Conservation (phyloP, 257 asterid species). For the Striga asiatica region DNA sequence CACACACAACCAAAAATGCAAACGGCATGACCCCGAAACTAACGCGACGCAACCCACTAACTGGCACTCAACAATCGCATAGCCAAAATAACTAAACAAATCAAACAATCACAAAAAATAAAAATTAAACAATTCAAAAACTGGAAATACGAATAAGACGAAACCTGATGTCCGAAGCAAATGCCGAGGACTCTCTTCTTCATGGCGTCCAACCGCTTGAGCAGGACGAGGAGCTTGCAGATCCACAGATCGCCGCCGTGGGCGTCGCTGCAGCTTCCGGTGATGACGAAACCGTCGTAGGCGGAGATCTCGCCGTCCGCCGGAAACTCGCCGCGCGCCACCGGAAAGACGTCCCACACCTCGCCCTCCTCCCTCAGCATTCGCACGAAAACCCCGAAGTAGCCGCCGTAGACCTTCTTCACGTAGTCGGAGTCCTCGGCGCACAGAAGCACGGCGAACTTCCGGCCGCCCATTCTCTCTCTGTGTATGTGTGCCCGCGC, state of each 20-base stretch:
- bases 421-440: constrained; percentile 93
- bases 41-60: constrained; percentile 3
- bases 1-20: constrained; percentile 5
- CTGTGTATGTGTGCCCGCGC: background rate
- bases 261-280: constrained; percentile 89
- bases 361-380: constrained; percentile 91
- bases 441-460: constrained; percentile 63
- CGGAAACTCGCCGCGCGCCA: constrained; percentile 69
- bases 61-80: background rate
- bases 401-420: constrained; percentile 76
- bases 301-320: constrained; percentile 51
- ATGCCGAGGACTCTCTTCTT: constrained; percentile 70
- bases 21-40: background rate
- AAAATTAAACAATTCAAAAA: background rate
- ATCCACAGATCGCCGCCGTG: constrained; percentile 78
- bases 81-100: background rate
- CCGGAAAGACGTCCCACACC: constrained; percentile 57
- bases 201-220: constrained; percentile 48
- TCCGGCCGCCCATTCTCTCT: constrained; percentile 51
- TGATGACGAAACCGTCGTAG: constrained; percentile 70
- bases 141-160: background rate
- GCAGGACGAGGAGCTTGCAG: constrained; percentile 39
- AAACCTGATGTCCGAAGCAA: constrained; percentile 90
- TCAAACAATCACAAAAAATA: background rate
- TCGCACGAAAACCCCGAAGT: constrained; percentile 66